A percentile compares a stretch with the other conserved stretches of the same genome.
These are phyloP conservation scores for Angophora floribunda DNA, from an alignment of 345 rosid genomes.

Conservation along the genomic window DNA sequence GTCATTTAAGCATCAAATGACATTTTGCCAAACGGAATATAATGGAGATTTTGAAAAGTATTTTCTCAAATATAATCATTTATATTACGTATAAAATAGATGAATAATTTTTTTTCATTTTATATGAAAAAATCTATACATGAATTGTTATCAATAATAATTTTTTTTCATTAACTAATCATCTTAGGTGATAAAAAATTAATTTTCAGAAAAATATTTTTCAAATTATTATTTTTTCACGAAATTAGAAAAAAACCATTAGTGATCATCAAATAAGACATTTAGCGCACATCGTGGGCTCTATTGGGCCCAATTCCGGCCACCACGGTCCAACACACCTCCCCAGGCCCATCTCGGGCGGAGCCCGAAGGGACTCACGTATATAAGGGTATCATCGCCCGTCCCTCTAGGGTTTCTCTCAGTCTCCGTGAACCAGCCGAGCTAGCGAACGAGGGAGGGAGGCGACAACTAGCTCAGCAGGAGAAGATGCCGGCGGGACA, in stretches of 20 bases:
- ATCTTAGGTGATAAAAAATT: too few species aligned
- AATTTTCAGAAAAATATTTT: too few species aligned
- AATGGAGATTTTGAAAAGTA: not conserved
- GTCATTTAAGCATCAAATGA: not conserved
- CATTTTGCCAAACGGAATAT: too few species aligned
- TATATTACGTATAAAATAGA: too few species aligned
- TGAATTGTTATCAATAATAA: too few species aligned
- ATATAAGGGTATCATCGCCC: not conserved
- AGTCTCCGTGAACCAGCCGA: not conserved
- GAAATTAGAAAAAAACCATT: too few species aligned
- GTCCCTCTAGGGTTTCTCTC: not conserved
- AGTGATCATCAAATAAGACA: not conserved
- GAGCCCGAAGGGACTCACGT: not conserved
- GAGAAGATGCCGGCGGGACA: conserved; percentile 14
- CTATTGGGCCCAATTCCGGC: not conserved
- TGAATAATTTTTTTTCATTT: too few species aligned
- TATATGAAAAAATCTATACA: too few species aligned
- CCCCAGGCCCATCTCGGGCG: not conserved
- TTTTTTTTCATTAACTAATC: too few species aligned
- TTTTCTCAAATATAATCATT: too few species aligned
- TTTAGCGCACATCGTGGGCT: not conserved
- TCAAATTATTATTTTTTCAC: too few species aligned
- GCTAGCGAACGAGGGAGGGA: not conserved
- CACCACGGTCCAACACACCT: not conserved
- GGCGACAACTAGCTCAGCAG: not conserved